phyloP scores from a whole-genome alignment of 2,329 filamentous ascomycete species.

The Apiospora arundinis region DNA sequence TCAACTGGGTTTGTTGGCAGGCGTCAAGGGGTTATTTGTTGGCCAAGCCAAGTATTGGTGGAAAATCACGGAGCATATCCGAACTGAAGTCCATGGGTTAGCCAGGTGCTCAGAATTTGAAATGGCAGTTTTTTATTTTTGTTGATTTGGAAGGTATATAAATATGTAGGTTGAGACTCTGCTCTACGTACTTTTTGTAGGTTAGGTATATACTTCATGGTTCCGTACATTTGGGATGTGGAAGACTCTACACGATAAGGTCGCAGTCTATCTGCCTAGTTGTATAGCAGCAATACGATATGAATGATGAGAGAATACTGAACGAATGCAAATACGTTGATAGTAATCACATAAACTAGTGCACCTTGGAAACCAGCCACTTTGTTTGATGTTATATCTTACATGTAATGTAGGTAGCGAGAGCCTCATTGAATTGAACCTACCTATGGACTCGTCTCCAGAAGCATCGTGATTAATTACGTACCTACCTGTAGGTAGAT shows the following conservation, averaged over 20 bases:
- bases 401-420: too few species aligned
- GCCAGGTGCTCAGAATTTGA: neutral
- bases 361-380: too few species aligned
- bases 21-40: conserved; percentile 8
- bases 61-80: neutral
- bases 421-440: too few species aligned
- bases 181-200: neutral
- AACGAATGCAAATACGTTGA: too few species aligned
- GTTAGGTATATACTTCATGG: neutral
- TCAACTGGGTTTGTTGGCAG: conserved; percentile 7
- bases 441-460: too few species aligned
- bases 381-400: too few species aligned
- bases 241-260: neutral
- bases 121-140: neutral
- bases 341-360: too few species aligned
- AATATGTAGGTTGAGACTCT: neutral
- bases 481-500: too few species aligned
- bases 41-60: neutral
- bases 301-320: neutral
- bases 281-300: conserved; percentile 5
- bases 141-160: neutral
- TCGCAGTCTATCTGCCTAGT: too few species aligned
- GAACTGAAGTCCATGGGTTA: conserved; percentile 3
- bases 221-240: neutral
- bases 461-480: too few species aligned